Base-by-base conservation (phyloP, 108 stramenopile species). In the Thalassiosira profunda region DNA sequence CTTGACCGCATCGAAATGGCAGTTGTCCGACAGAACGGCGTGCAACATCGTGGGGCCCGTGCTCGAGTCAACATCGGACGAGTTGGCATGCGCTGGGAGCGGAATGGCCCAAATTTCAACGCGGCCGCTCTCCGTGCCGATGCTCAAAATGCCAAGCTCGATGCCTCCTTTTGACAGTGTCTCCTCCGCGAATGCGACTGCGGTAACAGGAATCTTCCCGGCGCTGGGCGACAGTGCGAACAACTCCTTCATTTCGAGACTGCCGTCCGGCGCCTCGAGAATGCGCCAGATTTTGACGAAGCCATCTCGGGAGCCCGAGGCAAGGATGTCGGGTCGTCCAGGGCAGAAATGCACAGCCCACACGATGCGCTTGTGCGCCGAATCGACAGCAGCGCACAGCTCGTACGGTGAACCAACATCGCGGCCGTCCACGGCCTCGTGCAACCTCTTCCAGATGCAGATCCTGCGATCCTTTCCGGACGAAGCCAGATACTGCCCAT, bases 381-480 rank as follows among this genome's bases (percentile, higher is more conserved):
- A 73, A 58, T 93, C 89, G 20, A 81, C 64, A 6, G 87, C 87
- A 49, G 80, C 72, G n/a, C 77, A 58, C 30, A 93, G 70, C 34
- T 58, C 41, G 46, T 80, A 95, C 4, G 18, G 23, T 3, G 38
- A 11, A 18, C 33, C 46, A 42, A 57, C 63, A 15, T 33, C 25
- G n/a, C 7, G 57, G 26, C 57, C 44, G 23, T 43, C 15, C 14
- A 54, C 30, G 40, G 61, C 35, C n/a, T 44, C 40, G 0, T 55
- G n/a, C 10, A 28, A 9, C 56, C 74, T 66, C 61, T 75, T 83
- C 92, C 92, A 96, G 28, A 96, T 57, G 67, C 95, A 96, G 5
- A 96, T 79, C 46, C 95, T 65, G 2, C 95, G 77, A 79, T 96
- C 95, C 68, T 96, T 96, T 5, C 92, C 92, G 2, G 91, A 86